phyloP scores from a whole-genome alignment of 495 filamentous ascomycete genomes.

The Acidiella bohemica region DNA sequence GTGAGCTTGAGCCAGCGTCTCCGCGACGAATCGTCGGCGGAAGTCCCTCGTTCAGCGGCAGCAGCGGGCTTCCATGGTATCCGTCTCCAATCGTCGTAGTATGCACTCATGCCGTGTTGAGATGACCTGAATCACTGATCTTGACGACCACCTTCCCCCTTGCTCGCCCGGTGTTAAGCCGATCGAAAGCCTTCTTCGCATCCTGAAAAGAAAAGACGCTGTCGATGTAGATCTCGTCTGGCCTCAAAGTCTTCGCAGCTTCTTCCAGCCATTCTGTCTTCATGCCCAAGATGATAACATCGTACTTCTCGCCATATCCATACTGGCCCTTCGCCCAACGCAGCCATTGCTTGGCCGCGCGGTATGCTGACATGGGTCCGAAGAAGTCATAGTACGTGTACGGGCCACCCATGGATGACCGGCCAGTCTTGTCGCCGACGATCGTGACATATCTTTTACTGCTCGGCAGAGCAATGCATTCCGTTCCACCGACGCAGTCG shows the following conservation, averaged over 20 bases:
- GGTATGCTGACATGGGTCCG: slow-evolving; percentile 6
- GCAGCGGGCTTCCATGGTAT: too few species aligned
- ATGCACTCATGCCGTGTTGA: neutral
- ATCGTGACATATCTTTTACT: slow-evolving; percentile 21
- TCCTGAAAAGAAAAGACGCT: slow-evolving; percentile 19
- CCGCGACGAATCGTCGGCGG: too few species aligned
- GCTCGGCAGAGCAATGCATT: slow-evolving; percentile 12
- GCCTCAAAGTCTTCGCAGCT: slow-evolving; percentile 2
- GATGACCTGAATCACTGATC: slow-evolving; percentile 4
- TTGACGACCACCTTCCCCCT: slow-evolving; percentile 25
- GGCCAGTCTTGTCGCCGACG: slow-evolving; percentile 25
- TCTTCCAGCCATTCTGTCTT: slow-evolving; percentile 18
- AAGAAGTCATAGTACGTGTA: slow-evolving; percentile 20
- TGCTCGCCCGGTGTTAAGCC: slow-evolving; percentile 22
- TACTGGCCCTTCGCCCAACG: slow-evolving; percentile 18
- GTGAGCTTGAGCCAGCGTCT: too few species aligned
- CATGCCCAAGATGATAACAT: slow-evolving; percentile 17
- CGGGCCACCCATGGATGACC: slow-evolving; percentile 22
- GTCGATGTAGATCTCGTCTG: slow-evolving; percentile 17
- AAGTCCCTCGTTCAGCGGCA: too few species aligned
- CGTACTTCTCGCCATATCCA: slow-evolving; percentile 21
- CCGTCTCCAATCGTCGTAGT: too few species aligned
- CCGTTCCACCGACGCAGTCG: slow-evolving; percentile 26
- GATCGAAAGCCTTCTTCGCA: slow-evolving; percentile 20
- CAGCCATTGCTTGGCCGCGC: slow-evolving; percentile 11